Evolutionary conservation across 163 green algal species (phyloP), one percentile per base, ranked within the genome.

Genomic region (Scenedesmus sp.): DNA sequence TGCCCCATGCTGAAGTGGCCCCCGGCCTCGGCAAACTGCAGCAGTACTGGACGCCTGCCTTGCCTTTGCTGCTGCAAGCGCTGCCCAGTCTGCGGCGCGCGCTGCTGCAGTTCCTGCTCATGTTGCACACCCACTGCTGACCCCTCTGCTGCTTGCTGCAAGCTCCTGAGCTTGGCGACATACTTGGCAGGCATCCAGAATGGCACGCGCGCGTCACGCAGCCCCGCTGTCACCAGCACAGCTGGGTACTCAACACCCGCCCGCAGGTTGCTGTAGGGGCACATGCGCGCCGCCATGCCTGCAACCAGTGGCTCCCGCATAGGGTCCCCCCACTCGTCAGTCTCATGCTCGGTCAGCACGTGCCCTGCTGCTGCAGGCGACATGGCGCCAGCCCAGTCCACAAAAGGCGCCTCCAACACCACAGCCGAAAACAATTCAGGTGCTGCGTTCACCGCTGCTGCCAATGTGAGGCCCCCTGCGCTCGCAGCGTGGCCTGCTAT

Each of bases 261-360:
- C 20, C 16, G 20, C 30, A 95, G 46, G 40, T 85, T 93, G 53
- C 92, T 85, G 88, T 97, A 97, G n/a, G 95, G 95, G 86, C 94
- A 95, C 43, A 94, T 81, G 35, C 33, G n/a, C 2, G 15, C 18
- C 4, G 96, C 89, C 91, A 95, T 90, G 42, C 72, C 61, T 56
- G 30, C 87, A 22, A 92, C 76, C 46, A 42, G 12, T 72, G 46
- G 46, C 88, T 94, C 82, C 53, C 72, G 79, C 65, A 13, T 15
- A 91, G 95, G 94, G 73, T 98, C 72, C 0, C 97, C 97, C 94
- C 95, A 98, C 90, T 98, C 96, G 42, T 96, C 95, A 51, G 92
- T 93, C 90, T 98, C 96, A 89, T 97, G 95, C 83, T 93, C 70
- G 1, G 93, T 94, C 35, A 97, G 92, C 61, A 90, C 9, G 43